Evolutionary conservation across 352 stramenopile genomes (phyloP).

Genomic region (Blastocystis sp.): DNA sequence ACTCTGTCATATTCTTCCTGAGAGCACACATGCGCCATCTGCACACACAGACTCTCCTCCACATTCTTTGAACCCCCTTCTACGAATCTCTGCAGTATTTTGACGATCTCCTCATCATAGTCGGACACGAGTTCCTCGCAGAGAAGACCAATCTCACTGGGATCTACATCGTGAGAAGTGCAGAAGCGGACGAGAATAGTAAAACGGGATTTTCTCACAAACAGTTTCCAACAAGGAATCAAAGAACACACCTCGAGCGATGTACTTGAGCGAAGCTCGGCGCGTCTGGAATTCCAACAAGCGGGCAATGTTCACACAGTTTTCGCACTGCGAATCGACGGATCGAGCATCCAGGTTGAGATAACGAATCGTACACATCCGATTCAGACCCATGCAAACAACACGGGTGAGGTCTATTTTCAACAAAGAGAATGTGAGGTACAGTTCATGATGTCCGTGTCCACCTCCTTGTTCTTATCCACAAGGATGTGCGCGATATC

Average conservation of each 20-base stretch:
- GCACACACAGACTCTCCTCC: slow-evolving; percentile 34
- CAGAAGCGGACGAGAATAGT: not conserved
- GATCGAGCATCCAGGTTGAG: slow-evolving; percentile 34
- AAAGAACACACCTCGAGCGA: slow-evolving; percentile 41
- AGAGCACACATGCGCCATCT: slow-evolving; percentile 23
- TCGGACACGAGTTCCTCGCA: slow-evolving; percentile 48
- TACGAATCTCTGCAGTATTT: not conserved
- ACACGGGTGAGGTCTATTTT: slow-evolving; percentile 40
- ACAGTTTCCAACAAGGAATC: slow-evolving; percentile 11
- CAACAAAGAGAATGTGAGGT: not conserved
- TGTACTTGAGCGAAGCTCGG: slow-evolving; percentile 36
- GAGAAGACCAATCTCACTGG: not conserved
- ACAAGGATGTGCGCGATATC: slow-evolving; percentile 57
- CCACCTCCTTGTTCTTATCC: slow-evolving; percentile 51
- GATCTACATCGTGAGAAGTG: not conserved
- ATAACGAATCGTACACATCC: slow-evolving; percentile 49
- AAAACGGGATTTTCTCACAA: slow-evolving; percentile 55
- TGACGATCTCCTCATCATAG: slow-evolving; percentile 40
- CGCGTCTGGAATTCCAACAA: slow-evolving; percentile 50
- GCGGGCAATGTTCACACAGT: slow-evolving; percentile 48
- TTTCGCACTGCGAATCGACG: slow-evolving; percentile 43
- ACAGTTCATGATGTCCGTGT: slow-evolving; percentile 63
- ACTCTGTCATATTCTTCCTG: slow-evolving; percentile 36
- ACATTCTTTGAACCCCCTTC: not conserved
- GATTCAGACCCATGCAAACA: slow-evolving; percentile 57